These are phyloP conservation scores for Dryadomyces sulphureus DNA, from an alignment of 2,329 filamentous ascomycete genomes.

Conservation along the genomic window DNA sequence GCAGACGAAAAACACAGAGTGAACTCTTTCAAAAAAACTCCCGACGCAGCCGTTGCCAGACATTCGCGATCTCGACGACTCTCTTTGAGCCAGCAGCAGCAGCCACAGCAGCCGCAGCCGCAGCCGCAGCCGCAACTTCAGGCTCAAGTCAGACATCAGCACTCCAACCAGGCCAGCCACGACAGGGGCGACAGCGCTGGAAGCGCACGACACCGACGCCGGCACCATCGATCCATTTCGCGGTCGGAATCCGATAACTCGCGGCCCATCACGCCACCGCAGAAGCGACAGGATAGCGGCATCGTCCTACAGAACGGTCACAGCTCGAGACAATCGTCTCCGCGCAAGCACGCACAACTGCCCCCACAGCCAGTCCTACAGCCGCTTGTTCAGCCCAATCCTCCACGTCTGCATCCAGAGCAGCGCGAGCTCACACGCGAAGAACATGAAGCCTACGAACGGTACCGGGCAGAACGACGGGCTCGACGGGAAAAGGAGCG, in stretches of 20 bases:
- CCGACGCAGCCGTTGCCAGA: constrained; percentile 7
- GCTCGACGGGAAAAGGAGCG: constrained; percentile 16
- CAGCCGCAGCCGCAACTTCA: constrained; percentile 10
- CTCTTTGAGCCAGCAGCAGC: constrained; percentile 15
- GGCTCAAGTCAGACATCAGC: too few species aligned
- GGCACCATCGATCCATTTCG: constrained; percentile 15
- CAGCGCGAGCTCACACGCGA: constrained; percentile 1
- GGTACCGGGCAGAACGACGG: constrained; percentile 28
- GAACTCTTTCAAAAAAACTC: constrained; percentile 9
- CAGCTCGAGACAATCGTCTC: constrained; percentile 9
- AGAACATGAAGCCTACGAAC: constrained; percentile 23
- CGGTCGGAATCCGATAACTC: constrained; percentile 20
- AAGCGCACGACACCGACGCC: constrained; percentile 15
- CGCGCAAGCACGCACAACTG: constrained; percentile 5
- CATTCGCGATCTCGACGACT: constrained; percentile 12
- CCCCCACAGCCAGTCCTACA: too few species aligned
- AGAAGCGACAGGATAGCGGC: constrained; percentile 27
- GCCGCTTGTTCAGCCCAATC: too few species aligned
- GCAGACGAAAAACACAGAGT: constrained; percentile 31
- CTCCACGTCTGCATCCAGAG: too few species aligned
- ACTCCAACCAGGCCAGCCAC: constrained; percentile 8
- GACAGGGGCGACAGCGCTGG: neutral
- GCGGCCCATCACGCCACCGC: constrained; percentile 22
- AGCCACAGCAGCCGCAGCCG: neutral
- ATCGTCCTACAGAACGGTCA: constrained; percentile 14